Base-by-base conservation (phyloP, 768 basidiomycete species). In the Rickenella mellea region DNA sequence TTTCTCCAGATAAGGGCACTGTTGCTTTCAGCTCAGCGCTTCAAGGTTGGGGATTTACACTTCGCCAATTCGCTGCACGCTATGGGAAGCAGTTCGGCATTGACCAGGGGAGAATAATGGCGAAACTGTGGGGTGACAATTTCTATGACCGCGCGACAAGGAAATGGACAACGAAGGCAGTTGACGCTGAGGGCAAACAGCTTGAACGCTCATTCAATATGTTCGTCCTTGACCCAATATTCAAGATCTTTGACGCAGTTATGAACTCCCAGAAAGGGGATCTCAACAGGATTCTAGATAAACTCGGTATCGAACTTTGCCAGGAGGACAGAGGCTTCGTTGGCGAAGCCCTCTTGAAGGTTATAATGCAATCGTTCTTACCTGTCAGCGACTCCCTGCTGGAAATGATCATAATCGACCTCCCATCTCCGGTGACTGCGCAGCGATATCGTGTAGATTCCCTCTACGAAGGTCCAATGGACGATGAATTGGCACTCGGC, bases 321-420 rank as follows among this genome's bases (percentile, higher is more conserved):
- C 63, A 69, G 36, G 89, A 93, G 1, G 94, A 96, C 73, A 81
- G 80, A 56, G 96, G 96, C 51, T 76, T 89, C 50, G 94, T 97
- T 63, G 84, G 90, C 60, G 98, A 99, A 69, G 75, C 78, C 17
- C 82, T 99, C 56, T 84, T 99, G 64, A 99, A 99, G 73, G 81
- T 83, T 54, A 65, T 98, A 67, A 98, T 99, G 96, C 85, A 92
- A 67, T 96, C 94, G 69, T 99, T 98, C 86, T 74, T 98, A 52
- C 96, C 96, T 59, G 96, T 94, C 49, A 94, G 96, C 58, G 96
- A 99, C 67, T 84, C 93, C 35, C 82, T 99, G 54, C 64, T 99
- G 69, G 96, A 98, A 77, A 99, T 99, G 96, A 97, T 97, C 66
- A 91, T 97, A 74, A 89, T 99, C 67, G 89, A 97, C 72, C 81